A percentile compares a stretch with the other conserved stretches of the same genome.
Conservation (phyloP, 2,329 filamentous ascomycete species). For the Rasamsonia emersonii region DNA sequence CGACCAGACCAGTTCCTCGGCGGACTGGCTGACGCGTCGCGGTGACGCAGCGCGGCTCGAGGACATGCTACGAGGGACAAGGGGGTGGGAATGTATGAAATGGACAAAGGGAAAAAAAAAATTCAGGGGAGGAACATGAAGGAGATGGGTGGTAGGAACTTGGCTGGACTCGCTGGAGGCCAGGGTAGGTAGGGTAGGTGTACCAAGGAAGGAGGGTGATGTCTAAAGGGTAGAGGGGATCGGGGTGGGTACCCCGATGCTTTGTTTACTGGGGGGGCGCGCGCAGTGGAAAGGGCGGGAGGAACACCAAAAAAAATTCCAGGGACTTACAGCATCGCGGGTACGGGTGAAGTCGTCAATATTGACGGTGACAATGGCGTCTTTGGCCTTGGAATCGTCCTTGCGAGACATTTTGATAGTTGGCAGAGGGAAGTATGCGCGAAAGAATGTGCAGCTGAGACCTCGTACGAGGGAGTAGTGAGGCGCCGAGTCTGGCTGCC, state of each 20-base stretch:
- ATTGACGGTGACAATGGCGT: constrained; percentile 38
- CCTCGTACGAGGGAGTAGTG: too few relatives aligned
- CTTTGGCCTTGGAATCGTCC: constrained; percentile 27
- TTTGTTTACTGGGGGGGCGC: constrained; percentile 4
- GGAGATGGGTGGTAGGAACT: not conserved
- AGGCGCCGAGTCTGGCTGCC: too few relatives aligned
- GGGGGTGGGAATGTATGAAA: too few relatives aligned
- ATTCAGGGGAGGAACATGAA: not conserved
- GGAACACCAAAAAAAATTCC: constrained; percentile 10
- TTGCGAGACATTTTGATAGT: constrained; percentile 34
- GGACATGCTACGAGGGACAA: too few relatives aligned
- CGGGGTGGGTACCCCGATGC: constrained; percentile 4
- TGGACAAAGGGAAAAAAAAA: not conserved
- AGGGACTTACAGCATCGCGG: constrained; percentile 65
- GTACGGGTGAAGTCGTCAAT: constrained; percentile 71
- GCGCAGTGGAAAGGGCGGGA: constrained; percentile 2
- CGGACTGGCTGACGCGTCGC: constrained; percentile 4
- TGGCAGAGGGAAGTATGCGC: too few relatives aligned
- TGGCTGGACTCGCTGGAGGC: constrained; percentile 2
- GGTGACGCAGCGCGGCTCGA: constrained; percentile 4
- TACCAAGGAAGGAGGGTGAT: not conserved
- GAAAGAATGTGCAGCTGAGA: too few relatives aligned
- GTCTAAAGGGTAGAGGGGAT: constrained; percentile 2
- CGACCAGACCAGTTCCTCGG: constrained; percentile 8
- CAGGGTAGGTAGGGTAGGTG: not conserved